Evolutionary conservation across 129 eudicot genomes (phyloP).

Genomic region (Tagetes erecta): DNA sequence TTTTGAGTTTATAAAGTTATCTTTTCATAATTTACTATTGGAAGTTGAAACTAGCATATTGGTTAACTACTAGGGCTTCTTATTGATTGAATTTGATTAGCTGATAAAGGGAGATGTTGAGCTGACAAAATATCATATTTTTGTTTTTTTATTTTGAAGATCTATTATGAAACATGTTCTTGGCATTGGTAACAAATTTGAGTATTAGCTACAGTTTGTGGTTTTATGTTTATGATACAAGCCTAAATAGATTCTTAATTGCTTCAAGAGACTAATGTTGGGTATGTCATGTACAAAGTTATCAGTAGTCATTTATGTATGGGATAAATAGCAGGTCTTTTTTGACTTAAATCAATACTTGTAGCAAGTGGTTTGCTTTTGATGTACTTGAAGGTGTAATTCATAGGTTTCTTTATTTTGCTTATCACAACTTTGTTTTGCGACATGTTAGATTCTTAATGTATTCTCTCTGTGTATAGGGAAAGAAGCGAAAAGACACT

Average conservation of each 20-base stretch:
- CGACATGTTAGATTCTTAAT: not conserved
- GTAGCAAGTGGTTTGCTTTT: not conserved
- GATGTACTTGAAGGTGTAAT: not conserved
- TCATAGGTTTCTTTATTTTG: not conserved
- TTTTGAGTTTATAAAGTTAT: too few species aligned
- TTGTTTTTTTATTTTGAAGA: not conserved
- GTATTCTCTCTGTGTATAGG: conserved; percentile 42
- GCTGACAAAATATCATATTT: not conserved
- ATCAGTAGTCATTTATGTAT: not conserved
- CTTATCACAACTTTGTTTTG: not conserved
- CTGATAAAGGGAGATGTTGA: not conserved
- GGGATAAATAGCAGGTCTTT: not conserved
- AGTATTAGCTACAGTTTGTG: not conserved
- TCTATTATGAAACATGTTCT: not conserved
- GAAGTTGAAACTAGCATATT: too few species aligned
- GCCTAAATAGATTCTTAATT: too few species aligned
- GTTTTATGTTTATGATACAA: not conserved
- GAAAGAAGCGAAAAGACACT: conserved; percentile 90
- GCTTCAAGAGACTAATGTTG: too few species aligned
- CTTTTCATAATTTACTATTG: not conserved
- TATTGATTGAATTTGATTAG: not conserved
- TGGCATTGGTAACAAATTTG: not conserved
- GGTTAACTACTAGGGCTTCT: too few species aligned
- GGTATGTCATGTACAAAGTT: not conserved
- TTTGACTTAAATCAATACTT: not conserved